Evolutionary conservation across 169 alveolate species (phyloP).

Genomic region (Eimeria acervulina): DNA sequence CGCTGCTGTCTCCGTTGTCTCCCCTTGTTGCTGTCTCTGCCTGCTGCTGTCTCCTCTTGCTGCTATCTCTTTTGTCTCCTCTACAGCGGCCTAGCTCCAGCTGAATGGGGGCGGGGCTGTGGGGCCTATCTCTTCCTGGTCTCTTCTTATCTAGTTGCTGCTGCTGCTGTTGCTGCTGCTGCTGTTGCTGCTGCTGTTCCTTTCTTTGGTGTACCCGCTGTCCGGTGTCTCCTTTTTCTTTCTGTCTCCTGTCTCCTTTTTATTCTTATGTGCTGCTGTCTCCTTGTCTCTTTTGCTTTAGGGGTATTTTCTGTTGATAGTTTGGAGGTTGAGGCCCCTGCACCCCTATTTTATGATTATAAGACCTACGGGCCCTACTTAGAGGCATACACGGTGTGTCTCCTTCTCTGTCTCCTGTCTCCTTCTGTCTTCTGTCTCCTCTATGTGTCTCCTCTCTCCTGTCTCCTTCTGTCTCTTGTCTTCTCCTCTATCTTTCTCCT

Average conservation of each 20-base stretch:
- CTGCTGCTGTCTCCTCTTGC: not conserved
- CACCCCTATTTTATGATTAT: not conserved
- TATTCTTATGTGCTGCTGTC: not conserved
- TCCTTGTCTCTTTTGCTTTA: not conserved
- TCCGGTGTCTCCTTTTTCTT: not conserved
- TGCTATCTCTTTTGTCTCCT: not conserved
- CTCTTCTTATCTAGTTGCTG: too few relatives aligned
- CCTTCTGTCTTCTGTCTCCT: not conserved
- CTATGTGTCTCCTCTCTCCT: not conserved
- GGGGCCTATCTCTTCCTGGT: too few relatives aligned
- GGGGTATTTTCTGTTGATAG: slow-evolving; percentile 24
- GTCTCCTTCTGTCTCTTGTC: not conserved
- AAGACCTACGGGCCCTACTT: slow-evolving; percentile 27
- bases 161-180: too few relatives aligned
- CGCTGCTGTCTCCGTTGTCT: not conserved
- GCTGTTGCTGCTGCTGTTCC: not conserved
- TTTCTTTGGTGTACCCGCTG: not conserved
- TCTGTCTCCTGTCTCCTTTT: not conserved
- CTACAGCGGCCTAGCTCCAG: too few relatives aligned
- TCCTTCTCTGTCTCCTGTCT: not conserved
- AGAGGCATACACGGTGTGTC: not conserved
- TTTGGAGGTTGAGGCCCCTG: slow-evolving; percentile 4
- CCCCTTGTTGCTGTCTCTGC: too few relatives aligned
- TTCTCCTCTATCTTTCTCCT: not conserved
- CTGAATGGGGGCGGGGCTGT: too few relatives aligned